Base-by-base conservation (phyloP, 352 stramenopile genomes). In the Pythium chondricola region DNA sequence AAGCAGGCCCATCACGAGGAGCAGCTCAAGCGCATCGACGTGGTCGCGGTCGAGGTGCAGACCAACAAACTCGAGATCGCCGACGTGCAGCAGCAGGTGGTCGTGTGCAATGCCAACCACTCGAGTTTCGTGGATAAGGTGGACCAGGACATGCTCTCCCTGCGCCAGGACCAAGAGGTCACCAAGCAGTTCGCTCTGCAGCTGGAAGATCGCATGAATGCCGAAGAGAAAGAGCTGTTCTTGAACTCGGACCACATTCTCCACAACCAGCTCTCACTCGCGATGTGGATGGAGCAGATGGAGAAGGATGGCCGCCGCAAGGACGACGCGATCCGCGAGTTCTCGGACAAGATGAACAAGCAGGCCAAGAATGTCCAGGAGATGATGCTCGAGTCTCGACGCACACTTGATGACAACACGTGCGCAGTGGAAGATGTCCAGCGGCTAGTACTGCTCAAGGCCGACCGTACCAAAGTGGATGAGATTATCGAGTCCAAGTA, bases 401-500 rank as follows among this genome's bases (percentile, higher is more conserved):
- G 76, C 29, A 88, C 76, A 29, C 69, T 93, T 18, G 78, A 93
- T 26, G 81, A 93, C 42, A 93, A 93, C 52, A 90, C 78, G 3
- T 89, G 78, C 38, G 80, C 82, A 0, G 80, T 93, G 1, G 82
- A 91, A 46, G 82, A 90, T 45, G 82, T 93, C 13, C 82, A 93
- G 52, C 67, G 80, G 0, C 35, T 88, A 53, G 56, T 93, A 24
- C 55, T 91, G 35, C 68, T 88, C 22, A 93, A 93, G 47, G 82
- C 80, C 0, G 82, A 94, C 43, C 65, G 73, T 17, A 80, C 79
- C 17, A 85, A 88, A 16, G 73, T 96, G 48, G 83, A 96, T 56
- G 76, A 92, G 48, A 78, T 88, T 22, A 93, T 96, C 31, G 86
- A 95, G 58, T 72, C 71, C 40, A 94, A 95, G 58, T 96, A 95